A percentile compares a stretch with the other conserved stretches of the same genome.
phyloP scores from a whole-genome alignment of 768 basidiomycete genomes.

The Mycena vulgaris region DNA sequence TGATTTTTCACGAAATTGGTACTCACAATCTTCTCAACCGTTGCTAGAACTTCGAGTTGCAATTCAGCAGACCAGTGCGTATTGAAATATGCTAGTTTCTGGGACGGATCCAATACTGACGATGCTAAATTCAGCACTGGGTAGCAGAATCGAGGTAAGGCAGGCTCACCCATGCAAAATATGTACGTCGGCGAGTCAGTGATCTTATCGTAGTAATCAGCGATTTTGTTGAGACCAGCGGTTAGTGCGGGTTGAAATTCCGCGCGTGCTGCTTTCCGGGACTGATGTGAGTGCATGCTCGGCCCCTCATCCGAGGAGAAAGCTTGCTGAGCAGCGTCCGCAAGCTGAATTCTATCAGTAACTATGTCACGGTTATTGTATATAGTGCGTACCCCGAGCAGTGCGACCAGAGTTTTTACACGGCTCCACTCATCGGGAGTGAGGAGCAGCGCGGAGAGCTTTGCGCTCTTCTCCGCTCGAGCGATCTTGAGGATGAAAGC shows the following conservation, averaged over 20 bases:
- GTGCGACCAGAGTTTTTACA: constrained; percentile 35
- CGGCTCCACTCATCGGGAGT: constrained; percentile 42
- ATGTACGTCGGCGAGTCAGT: constrained; percentile 48
- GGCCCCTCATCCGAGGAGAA: constrained; percentile 48
- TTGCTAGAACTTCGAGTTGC: not conserved
- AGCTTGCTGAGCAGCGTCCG: constrained; percentile 51
- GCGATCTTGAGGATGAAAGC: constrained; percentile 43
- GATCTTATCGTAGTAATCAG: constrained; percentile 50
- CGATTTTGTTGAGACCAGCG: constrained; percentile 46
- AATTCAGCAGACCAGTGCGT: not conserved
- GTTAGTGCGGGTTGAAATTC: constrained; percentile 42
- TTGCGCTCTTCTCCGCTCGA: constrained; percentile 42
- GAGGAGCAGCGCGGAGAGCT: constrained; percentile 39
- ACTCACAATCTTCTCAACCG: constrained; percentile 9
- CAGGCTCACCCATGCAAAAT: constrained; percentile 43
- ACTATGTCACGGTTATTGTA: not conserved
- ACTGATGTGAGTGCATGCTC: constrained; percentile 40
- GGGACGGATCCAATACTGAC: constrained; percentile 11
- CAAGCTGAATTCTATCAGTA: constrained; percentile 37
- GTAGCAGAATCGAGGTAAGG: not conserved
- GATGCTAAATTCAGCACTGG: not conserved
- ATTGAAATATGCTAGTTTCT: not conserved
- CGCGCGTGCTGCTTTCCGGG: constrained; percentile 33
- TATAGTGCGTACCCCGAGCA: constrained; percentile 41
- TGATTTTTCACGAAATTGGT: not conserved